Conservation (phyloP, 768 basidiomycete species). For the Mycena capillaripes region DNA sequence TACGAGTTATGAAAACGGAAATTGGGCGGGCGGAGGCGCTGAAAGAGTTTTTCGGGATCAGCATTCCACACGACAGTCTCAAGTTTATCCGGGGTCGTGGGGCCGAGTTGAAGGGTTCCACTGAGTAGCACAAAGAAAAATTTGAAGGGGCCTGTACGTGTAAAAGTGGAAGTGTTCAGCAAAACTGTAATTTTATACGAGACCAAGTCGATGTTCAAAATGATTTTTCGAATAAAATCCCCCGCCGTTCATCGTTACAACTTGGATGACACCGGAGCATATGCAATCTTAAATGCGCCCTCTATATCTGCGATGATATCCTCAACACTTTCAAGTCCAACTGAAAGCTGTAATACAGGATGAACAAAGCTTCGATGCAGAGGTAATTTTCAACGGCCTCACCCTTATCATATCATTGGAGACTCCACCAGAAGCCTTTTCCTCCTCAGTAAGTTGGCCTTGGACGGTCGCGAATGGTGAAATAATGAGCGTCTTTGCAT, state of each 20-base stretch:
- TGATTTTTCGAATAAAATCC: too few relatives aligned
- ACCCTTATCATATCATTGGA: conserved; percentile 82
- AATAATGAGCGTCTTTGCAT: conserved; percentile 84
- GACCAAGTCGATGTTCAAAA: too few relatives aligned
- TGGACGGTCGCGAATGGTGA: conserved; percentile 85
- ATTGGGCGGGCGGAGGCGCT: conserved; percentile 29
- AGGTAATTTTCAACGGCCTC: too few relatives aligned
- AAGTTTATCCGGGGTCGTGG: conserved; percentile 21
- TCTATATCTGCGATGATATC: conserved; percentile 58
- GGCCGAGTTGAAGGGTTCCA: conserved; percentile 27
- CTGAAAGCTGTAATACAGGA: conserved; percentile 44
- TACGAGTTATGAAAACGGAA: conserved; percentile 27
- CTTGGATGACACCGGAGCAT: too few relatives aligned
- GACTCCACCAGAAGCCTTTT: conserved; percentile 75
- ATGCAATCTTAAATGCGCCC: conserved; percentile 42
- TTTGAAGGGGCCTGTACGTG: too few relatives aligned
- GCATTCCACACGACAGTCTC: conserved; percentile 17
- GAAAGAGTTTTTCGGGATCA: conserved; percentile 28
- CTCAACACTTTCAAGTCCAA: conserved; percentile 51
- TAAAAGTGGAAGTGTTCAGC: too few relatives aligned
- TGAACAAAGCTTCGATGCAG: background rate
- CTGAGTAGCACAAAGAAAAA: too few relatives aligned
- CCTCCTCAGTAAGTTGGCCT: conserved; percentile 73
- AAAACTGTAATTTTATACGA: too few relatives aligned
- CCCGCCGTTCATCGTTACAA: too few relatives aligned